Conservation (phyloP, 495 filamentous ascomycete genomes). For the Neurospora sp. region DNA sequence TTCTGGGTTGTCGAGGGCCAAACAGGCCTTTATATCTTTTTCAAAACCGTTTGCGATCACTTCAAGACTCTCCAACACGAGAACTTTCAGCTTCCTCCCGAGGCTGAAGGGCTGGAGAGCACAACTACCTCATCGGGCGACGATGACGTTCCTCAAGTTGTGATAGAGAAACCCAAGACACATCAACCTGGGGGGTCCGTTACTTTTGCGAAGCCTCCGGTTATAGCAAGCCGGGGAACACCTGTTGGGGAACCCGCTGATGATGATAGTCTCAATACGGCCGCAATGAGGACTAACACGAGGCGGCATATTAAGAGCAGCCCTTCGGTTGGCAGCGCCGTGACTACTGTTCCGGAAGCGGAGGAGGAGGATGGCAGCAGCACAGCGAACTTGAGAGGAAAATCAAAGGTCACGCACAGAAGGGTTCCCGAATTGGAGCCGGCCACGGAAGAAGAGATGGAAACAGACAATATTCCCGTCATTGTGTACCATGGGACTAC, state of each 20-base stretch:
- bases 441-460: slow-evolving; percentile 29
- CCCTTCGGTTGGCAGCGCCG: slow-evolving; percentile 63
- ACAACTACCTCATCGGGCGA: slow-evolving; percentile 9
- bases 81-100: slow-evolving; percentile 87
- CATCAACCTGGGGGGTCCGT: slow-evolving; percentile 17
- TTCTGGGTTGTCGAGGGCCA: slow-evolving; percentile 92
- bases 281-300: slow-evolving; percentile 49
- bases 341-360: slow-evolving; percentile 61
- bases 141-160: slow-evolving; percentile 7
- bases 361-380: slow-evolving; percentile 49
- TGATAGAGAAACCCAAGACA: slow-evolving; percentile 24
- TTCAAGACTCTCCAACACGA: slow-evolving; percentile 84
- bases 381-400: neutral
- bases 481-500: slow-evolving; percentile 31
- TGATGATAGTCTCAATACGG: slow-evolving; percentile 35
- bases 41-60: slow-evolving; percentile 90
- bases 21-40: slow-evolving; percentile 84
- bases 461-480: slow-evolving; percentile 31
- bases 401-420: neutral
- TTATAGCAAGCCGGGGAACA: slow-evolving; percentile 22
- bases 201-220: slow-evolving; percentile 38
- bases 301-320: slow-evolving; percentile 61
- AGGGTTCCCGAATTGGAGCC: slow-evolving; percentile 7
- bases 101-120: slow-evolving; percentile 70
- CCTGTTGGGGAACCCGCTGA: slow-evolving; percentile 16